A percentile compares a stretch with the other conserved stretches of the same genome.
These are phyloP conservation scores for Penicillium angulare DNA, from an alignment of 495 filamentous ascomycete species.

Conservation along the genomic window DNA sequence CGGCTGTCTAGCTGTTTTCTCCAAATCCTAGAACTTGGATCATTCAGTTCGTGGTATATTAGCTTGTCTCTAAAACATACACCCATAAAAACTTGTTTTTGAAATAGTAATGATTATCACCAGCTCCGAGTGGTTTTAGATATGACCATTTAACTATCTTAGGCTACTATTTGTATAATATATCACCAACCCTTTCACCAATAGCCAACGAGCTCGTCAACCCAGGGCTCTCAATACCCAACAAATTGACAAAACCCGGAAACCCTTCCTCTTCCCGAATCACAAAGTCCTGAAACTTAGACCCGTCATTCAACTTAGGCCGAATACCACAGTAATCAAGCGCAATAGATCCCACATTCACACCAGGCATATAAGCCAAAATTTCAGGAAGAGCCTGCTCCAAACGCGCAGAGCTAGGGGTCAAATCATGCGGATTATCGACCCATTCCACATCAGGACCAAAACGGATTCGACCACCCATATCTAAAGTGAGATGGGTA, in stretches of 20 bases:
- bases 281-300: slow-evolving; percentile 79
- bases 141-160: too few relatives aligned
- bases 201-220: slow-evolving; percentile 89
- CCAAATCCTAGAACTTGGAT: too few relatives aligned
- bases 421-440: slow-evolving; percentile 55
- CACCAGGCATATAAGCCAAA: slow-evolving; percentile 68
- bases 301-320: slow-evolving; percentile 72
- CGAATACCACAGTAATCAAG: slow-evolving; percentile 90
- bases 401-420: slow-evolving; percentile 56
- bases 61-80: too few relatives aligned
- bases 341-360: slow-evolving; percentile 63
- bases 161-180: slow-evolving; percentile 69
- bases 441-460: slow-evolving; percentile 97
- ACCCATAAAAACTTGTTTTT: too few relatives aligned
- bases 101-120: too few relatives aligned
- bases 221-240: slow-evolving; percentile 95
- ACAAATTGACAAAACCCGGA: slow-evolving; percentile 83
- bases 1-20: too few relatives aligned
- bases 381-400: slow-evolving; percentile 71
- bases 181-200: slow-evolving; percentile 71
- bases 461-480: slow-evolving; percentile 83
- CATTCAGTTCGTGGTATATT: too few relatives aligned
- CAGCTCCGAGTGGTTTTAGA: too few relatives aligned
- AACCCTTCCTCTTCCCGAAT: slow-evolving; percentile 80
- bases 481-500: slow-evolving; percentile 89